These are phyloP conservation scores for Venturia nashicola DNA, from an alignment of 2,329 filamentous ascomycete species.

Conservation along the genomic window DNA sequence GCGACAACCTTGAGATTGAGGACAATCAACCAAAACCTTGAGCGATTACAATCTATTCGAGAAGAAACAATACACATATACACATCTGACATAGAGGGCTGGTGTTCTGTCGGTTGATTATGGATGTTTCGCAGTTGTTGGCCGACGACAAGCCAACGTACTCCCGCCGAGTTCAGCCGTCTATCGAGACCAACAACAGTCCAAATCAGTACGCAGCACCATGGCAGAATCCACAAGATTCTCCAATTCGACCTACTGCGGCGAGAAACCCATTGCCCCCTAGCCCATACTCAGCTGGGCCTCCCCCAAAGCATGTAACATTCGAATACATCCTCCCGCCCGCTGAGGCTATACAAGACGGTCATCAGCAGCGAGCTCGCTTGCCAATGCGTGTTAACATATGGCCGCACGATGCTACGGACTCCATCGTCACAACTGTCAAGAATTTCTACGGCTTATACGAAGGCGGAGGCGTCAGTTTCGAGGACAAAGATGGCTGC, in stretches of 20 bases:
- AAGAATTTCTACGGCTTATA: constrained; percentile 99
- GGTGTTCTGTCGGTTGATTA: neutral
- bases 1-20: neutral
- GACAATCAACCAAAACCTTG: neutral
- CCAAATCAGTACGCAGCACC: neutral
- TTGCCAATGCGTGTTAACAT: constrained; percentile 83
- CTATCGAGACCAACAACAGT: neutral
- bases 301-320: constrained; percentile 3
- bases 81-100: neutral
- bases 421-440: constrained; percentile 94
- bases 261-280: neutral
- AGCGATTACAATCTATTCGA: neutral
- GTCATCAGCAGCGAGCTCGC: constrained; percentile 27
- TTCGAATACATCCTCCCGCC: constrained; percentile 2
- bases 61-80: neutral
- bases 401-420: constrained; percentile 88
- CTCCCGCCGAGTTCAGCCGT: neutral
- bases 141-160: constrained; percentile 2
- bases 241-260: neutral
- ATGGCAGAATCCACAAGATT: neutral
- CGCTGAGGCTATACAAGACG: neutral
- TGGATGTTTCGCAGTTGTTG: constrained; percentile 1
- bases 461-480: constrained; percentile 74
- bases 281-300: neutral
- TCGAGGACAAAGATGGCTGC: constrained; percentile 80